These are phyloP conservation scores for Chaetothyriales sp. DNA, from an alignment of 2,329 filamentous ascomycete species.

Conservation along the genomic window DNA sequence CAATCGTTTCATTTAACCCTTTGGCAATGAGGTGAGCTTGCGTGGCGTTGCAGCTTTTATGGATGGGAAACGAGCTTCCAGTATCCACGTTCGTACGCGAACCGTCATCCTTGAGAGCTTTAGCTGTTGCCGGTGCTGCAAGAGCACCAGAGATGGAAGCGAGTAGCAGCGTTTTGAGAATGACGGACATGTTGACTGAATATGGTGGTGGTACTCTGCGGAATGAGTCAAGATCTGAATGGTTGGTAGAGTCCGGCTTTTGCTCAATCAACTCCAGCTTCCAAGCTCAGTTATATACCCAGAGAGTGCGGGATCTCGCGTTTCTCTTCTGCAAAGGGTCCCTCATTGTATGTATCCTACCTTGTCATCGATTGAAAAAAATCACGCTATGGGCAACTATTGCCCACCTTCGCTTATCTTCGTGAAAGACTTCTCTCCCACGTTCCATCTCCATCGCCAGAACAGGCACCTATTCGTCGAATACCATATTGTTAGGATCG, in stretches of 20 bases:
- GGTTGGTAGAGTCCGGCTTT: neutral
- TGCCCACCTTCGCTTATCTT: neutral
- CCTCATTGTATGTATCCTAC: neutral
- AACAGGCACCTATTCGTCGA: neutral
- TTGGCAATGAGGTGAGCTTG: slow-evolving; percentile 42
- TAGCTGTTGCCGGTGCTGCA: slow-evolving; percentile 1
- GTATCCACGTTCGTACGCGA: slow-evolving; percentile 25
- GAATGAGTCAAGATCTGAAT: neutral
- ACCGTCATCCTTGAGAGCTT: neutral
- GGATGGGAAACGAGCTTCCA: slow-evolving; percentile 38
- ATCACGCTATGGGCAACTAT: neutral
- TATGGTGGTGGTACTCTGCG: neutral
- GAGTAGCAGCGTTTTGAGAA: slow-evolving; percentile 3
- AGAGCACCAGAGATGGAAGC: slow-evolving; percentile 2
- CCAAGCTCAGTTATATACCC: neutral
- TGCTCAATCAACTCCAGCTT: neutral
- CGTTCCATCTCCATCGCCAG: neutral
- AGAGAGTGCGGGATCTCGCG: neutral
- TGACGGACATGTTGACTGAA: neutral
- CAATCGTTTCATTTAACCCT: slow-evolving; percentile 46
- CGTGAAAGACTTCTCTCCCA: neutral
- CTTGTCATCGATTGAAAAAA: neutral
- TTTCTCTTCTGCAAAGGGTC: neutral
- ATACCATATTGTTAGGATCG: neutral
- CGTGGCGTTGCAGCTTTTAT: slow-evolving; percentile 53